phyloP scores from a whole-genome alignment of 2,329 filamentous ascomycete species.

The Pleomassaria siparia region DNA sequence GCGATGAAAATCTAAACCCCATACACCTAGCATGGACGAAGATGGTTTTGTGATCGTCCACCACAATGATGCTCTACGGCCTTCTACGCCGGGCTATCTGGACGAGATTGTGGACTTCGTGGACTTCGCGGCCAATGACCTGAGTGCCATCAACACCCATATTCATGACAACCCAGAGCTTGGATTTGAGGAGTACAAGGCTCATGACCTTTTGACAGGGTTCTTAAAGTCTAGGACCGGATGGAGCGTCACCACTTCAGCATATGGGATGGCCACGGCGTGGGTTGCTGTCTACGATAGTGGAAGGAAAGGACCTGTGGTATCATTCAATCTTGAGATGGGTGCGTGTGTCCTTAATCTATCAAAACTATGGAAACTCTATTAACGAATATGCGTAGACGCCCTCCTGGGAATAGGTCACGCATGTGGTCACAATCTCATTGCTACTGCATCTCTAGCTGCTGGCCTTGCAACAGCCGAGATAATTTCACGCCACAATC shows the following conservation, averaged over 20 bases:
- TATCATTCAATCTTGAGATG: conserved; percentile 49
- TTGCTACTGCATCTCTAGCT: conserved; percentile 43
- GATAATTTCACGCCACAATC: conserved; percentile 24
- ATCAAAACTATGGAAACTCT: conserved; percentile 13
- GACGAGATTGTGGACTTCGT: background rate
- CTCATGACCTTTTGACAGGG: background rate
- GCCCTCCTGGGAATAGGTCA: conserved; percentile 46
- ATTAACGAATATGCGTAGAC: conserved; percentile 26
- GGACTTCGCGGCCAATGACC: background rate
- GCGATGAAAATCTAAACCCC: no score
- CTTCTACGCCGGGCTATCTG: background rate
- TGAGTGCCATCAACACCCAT: background rate
- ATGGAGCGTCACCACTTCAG: conserved; percentile 56
- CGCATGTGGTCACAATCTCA: conserved; percentile 51
- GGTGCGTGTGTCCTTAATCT: conserved; percentile 11
- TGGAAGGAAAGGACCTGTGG: conserved; percentile 49
- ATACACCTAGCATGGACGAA: no score
- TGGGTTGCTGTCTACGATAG: conserved; percentile 56
- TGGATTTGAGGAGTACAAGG: conserved; percentile 4
- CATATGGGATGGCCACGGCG: conserved; percentile 56
- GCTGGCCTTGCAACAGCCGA: conserved; percentile 43
- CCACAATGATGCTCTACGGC: no score
- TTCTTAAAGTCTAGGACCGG: conserved; percentile 34
- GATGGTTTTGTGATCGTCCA: no score
- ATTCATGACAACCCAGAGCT: conserved; percentile 2